Evolutionary conservation across 208 protist genomes (phyloP).

Genomic region (Trypanosoma cruzi): DNA sequence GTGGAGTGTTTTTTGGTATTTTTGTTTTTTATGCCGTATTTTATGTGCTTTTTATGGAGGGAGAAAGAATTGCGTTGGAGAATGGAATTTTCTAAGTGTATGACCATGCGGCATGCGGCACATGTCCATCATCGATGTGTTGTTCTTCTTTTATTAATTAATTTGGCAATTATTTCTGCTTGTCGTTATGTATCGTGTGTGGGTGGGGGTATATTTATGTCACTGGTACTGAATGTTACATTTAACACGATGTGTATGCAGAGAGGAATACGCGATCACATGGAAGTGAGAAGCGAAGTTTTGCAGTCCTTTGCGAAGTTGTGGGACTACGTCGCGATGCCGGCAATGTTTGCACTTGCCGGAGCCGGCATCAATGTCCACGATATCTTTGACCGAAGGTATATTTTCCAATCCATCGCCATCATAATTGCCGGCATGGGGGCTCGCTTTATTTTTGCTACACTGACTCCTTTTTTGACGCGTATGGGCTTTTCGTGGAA

Average conservation of each 20-base stretch:
- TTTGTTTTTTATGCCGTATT: conserved; percentile 47
- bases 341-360: conserved; percentile 51
- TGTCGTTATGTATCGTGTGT: conserved; percentile 36
- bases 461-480: conserved; percentile 34
- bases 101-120: conserved; percentile 51
- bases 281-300: conserved; percentile 44
- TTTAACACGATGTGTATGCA: conserved; percentile 58
- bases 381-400: conserved; percentile 43
- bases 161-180: conserved; percentile 31
- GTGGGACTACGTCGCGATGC: conserved; percentile 68
- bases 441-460: conserved; percentile 39
- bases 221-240: conserved; percentile 37
- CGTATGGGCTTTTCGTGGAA: conserved; percentile 41
- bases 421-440: conserved; percentile 51
- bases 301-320: conserved; percentile 41
- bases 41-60: conserved; percentile 53
- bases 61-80: conserved; percentile 35
- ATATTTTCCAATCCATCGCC: conserved; percentile 40
- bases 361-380: conserved; percentile 44
- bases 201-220: conserved; percentile 39
- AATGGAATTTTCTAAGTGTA: conserved; percentile 13
- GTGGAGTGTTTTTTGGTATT: conserved; percentile 40
- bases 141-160: conserved; percentile 45
- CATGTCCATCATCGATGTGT: conserved; percentile 48
- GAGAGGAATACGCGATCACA: conserved; percentile 35